A percentile compares a stretch with the other conserved stretches of the same genome.
Evolutionary conservation across 176 grass and related monocot species (phyloP).

Genomic region (Musa troglodytarum): DNA sequence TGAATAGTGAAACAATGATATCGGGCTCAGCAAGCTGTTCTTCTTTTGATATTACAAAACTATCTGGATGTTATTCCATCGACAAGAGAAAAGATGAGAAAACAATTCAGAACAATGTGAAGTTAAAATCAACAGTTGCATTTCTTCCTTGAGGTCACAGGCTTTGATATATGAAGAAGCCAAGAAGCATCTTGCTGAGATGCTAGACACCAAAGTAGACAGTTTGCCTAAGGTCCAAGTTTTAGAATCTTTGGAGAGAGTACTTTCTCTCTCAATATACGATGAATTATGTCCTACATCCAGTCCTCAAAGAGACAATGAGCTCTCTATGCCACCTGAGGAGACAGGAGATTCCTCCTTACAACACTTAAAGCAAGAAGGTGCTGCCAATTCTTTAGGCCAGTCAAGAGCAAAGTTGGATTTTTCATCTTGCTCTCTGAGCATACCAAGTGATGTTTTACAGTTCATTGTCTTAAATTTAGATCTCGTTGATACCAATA

Average conservation of each 20-base stretch:
- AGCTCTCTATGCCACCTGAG: slow-evolving; percentile 12
- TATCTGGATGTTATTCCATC: slow-evolving; percentile 17
- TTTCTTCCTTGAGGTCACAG: slow-evolving; percentile 17
- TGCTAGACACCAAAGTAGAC: slow-evolving; percentile 38
- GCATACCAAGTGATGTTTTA: slow-evolving; percentile 18
- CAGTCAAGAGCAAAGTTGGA: slow-evolving; percentile 21
- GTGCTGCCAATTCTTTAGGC: slow-evolving; percentile 18
- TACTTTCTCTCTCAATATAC: slow-evolving; percentile 51
- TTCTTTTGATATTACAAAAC: slow-evolving; percentile 26
- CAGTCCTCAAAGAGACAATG: slow-evolving; percentile 11
- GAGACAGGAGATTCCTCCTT: slow-evolving; percentile 19
- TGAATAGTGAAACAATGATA: slow-evolving; percentile 18
- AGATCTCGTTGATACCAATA: slow-evolving; percentile 7
- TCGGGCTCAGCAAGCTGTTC: slow-evolving; percentile 27
- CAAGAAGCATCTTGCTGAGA: slow-evolving; percentile 71
- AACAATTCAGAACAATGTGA: slow-evolving; percentile 19
- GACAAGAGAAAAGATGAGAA: slow-evolving; percentile 10
- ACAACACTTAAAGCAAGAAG: slow-evolving; percentile 34
- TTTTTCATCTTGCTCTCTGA: slow-evolving; percentile 16
- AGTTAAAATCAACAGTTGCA: slow-evolving; percentile 20
- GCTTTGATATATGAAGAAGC: slow-evolving; percentile 78
- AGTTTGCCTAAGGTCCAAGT: slow-evolving; percentile 20
- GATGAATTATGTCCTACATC: slow-evolving; percentile 36
- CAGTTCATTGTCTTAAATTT: slow-evolving; percentile 2
- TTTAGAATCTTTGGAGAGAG: slow-evolving; percentile 56